A percentile compares a stretch with the other conserved stretches of the same genome.
Conservation (phyloP, 306 rosid genomes). For the Sechiopsis laciniata region DNA sequence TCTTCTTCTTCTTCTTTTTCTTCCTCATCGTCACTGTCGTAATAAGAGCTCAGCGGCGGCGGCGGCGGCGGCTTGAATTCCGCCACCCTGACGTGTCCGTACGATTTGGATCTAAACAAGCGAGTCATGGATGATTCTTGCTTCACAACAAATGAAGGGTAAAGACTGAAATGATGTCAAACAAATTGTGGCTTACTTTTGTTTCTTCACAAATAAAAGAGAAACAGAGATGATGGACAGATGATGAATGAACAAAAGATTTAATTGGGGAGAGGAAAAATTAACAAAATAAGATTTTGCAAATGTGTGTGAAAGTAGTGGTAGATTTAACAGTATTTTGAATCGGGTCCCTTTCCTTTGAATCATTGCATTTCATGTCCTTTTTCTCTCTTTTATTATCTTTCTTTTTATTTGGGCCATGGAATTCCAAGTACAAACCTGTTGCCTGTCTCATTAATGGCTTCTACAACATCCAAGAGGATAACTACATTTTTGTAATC, state of each 20-base stretch:
- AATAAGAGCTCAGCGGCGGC: slow-evolving; percentile 1
- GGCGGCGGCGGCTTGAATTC: slow-evolving; percentile 34
- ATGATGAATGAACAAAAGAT: slow-evolving; percentile 9
- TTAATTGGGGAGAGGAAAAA: no score
- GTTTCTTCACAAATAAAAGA: no score
- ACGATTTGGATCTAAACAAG: slow-evolving; percentile 87
- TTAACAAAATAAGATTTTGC: no score
- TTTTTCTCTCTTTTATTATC: neutral
- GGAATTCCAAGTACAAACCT: neutral
- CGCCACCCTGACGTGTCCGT: slow-evolving; percentile 38
- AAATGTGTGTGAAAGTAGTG: no score
- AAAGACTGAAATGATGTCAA: neutral
- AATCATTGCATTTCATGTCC: slow-evolving; percentile 11
- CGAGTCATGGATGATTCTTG: slow-evolving; percentile 47
- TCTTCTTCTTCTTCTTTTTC: slow-evolving; percentile 27
- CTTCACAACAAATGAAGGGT: slow-evolving; percentile 11
- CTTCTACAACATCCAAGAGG: neutral
- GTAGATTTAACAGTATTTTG: neutral
- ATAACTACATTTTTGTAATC: neutral
- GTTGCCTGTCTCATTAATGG: slow-evolving; percentile 16
- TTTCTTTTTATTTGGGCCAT: no score
- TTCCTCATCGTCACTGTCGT: slow-evolving; percentile 20
- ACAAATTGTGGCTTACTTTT: slow-evolving; percentile 1
- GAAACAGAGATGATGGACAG: neutral
- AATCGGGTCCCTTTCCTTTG: slow-evolving; percentile 8